Conservation (phyloP, 257 asterid species). For the Misopates orontium region DNA sequence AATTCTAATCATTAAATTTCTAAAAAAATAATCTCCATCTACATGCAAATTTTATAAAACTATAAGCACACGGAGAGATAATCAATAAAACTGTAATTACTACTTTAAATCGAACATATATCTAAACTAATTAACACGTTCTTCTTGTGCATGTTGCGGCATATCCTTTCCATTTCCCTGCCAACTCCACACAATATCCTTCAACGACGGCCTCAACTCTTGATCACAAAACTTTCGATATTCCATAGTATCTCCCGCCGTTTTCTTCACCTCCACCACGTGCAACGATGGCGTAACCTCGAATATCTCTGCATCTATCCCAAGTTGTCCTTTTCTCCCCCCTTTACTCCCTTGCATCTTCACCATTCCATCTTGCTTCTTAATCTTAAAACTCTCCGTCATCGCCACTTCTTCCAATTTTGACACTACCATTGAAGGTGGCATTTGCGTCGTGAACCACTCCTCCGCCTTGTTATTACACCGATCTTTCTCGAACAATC, state of each 20-base stretch:
- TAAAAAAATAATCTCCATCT: too few relatives aligned
- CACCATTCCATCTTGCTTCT: constrained; percentile 60
- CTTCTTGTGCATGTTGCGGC: constrained; percentile 21
- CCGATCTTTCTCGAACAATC: constrained; percentile 55
- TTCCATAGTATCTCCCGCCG: constrained; percentile 79
- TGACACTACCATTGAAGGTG: constrained; percentile 59
- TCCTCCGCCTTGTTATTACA: constrained; percentile 32
- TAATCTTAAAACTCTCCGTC: constrained; percentile 58
- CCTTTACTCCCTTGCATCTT: constrained; percentile 60
- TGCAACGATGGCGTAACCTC: constrained; percentile 91
- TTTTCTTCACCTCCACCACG: constrained; percentile 81
- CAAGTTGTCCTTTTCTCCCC: constrained; percentile 74
- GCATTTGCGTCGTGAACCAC: constrained; percentile 60
- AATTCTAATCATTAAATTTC: too few relatives aligned
- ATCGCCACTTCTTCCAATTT: constrained; percentile 72
- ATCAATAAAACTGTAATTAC: too few relatives aligned
- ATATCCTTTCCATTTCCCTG: constrained; percentile 36
- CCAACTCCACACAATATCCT: constrained; percentile 75
- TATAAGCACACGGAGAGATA: too few relatives aligned
- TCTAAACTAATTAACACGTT: background rate
- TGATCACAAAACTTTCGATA: constrained; percentile 69
- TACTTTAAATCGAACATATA: background rate
- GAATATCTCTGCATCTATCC: constrained; percentile 78
- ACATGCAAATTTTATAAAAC: too few relatives aligned
- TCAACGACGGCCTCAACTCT: constrained; percentile 78